These are phyloP conservation scores for Drechslerella dactyloides DNA, from an alignment of 2,329 filamentous ascomycete species.

Conservation along the genomic window DNA sequence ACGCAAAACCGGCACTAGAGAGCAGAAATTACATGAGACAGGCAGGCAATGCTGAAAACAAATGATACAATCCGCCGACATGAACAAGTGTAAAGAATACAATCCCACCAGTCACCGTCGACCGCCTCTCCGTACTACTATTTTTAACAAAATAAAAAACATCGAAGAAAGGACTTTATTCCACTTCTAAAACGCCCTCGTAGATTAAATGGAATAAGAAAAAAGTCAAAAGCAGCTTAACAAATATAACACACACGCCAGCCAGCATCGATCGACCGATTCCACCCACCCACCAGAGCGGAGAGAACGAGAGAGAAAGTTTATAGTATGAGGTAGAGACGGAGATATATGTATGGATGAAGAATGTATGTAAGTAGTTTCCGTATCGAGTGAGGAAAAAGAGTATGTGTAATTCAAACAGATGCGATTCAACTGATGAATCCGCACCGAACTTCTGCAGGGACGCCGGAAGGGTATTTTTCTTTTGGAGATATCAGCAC, in stretches of 20 bases:
- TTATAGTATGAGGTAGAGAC: neutral
- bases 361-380: too few relatives aligned
- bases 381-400: too few relatives aligned
- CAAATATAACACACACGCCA: too few relatives aligned
- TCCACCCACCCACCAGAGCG: neutral
- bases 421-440: slow-evolving; percentile 6
- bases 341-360: slow-evolving; percentile 2
- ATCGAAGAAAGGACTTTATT: slow-evolving; percentile 29
- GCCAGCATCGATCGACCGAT: too few relatives aligned
- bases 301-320: neutral
- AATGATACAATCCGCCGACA: neutral
- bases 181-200: slow-evolving; percentile 49
- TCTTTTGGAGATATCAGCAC: slow-evolving; percentile 31
- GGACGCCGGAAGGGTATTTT: slow-evolving; percentile 41
- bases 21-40: neutral
- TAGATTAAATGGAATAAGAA: slow-evolving; percentile 36
- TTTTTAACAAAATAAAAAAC: slow-evolving; percentile 8
- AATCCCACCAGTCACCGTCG: too few relatives aligned
- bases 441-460: slow-evolving; percentile 7
- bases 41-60: slow-evolving; percentile 38
- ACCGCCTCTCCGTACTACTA: too few relatives aligned
- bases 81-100: slow-evolving; percentile 4
- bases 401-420: neutral
- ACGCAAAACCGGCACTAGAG: slow-evolving; percentile 1
- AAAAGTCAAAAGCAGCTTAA: neutral